These are phyloP conservation scores for Calonectria henricotiae DNA, from an alignment of 2,329 filamentous ascomycete species.

Conservation along the genomic window DNA sequence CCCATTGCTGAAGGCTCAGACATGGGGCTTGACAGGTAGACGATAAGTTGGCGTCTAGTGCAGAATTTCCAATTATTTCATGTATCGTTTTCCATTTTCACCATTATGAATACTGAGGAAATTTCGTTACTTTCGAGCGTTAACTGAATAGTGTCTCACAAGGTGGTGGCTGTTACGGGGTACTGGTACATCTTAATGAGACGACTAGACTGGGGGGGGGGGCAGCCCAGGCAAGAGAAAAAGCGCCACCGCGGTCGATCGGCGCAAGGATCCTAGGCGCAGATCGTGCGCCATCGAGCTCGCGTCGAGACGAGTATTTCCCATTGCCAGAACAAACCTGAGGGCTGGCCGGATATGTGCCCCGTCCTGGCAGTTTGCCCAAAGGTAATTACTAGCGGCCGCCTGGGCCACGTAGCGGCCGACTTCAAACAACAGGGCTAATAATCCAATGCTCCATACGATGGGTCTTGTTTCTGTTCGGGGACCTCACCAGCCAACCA, in stretches of 20 bases:
- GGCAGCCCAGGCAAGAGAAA: conserved; percentile 36
- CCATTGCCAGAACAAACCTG: conserved; percentile 40
- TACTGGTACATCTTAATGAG: conserved; percentile 30
- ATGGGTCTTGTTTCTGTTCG: conserved; percentile 12
- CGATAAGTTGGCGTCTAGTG: conserved; percentile 36
- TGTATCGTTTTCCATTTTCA: neutral
- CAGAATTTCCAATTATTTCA: conserved; percentile 28
- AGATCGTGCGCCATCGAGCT: conserved; percentile 50
- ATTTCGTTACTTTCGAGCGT: conserved; percentile 2
- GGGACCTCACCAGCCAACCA: conserved; percentile 36
- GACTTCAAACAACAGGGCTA: conserved; percentile 34
- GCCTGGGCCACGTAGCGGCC: conserved; percentile 33
- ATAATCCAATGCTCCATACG: conserved; percentile 14
- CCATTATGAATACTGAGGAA: conserved; percentile 2
- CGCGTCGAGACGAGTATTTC: conserved; percentile 40
- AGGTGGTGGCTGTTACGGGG: conserved; percentile 11
- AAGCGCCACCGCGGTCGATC: conserved; percentile 52
- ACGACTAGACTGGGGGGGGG: conserved; percentile 28
- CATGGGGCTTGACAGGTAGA: conserved; percentile 37
- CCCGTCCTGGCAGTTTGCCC: conserved; percentile 23
- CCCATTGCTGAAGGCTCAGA: conserved; percentile 34
- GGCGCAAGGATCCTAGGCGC: conserved; percentile 49
- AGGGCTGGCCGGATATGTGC: conserved; percentile 38
- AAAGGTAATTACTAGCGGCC: conserved; percentile 25
- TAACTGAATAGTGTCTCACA: conserved; percentile 24